Evolutionary conservation across 805 yeast species (phyloP), one percentile per base, ranked within the genome.

Genomic region (Starmerella riodocensis): DNA sequence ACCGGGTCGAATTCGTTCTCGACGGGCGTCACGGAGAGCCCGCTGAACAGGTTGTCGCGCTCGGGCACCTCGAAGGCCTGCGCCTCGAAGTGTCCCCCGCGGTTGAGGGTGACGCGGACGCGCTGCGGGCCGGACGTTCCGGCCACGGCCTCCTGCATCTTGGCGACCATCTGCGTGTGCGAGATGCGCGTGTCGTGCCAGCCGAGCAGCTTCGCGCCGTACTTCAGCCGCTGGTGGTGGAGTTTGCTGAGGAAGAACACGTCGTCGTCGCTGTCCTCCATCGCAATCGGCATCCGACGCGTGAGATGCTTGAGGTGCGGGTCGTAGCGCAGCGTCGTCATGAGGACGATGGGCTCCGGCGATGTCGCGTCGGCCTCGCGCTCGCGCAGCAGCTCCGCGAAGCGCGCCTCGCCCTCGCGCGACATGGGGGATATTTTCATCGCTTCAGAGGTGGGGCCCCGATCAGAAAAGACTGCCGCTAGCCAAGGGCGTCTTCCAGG

Each of bases 311-410:
- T 34, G 37, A 79, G 55, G 8, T 55, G 48, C 1, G 93, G 88
- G 49, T 82, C 93, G 53, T 78, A 84, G 36, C 94, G 63, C 28
- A 84, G 67, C 2, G 93, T 76, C 29, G 85, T 70, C 22, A 83
- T 59, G 13, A 83, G 56, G 46, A 74, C 70, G 52, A 80, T 76
- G 5, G 63, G 63, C 9, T 41, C 41, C 13, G 54, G 47, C 19
- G 24, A 13, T 12, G 40, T 32, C 5, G 14, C 19, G 12, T 27
- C 16, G 14, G 20, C 26, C 17, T 29, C 17, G 14, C 32, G 28
- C 17, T 22, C 18, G 6, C 20, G 9, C 25, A 38, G 20, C 28
- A 26, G 23, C 4, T 27, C 26, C 6, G 25, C 29, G 14, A 44
- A 30, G 13, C 14, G 32, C 7, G 29, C 35, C 40, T 42, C 50